phyloP scores from a whole-genome alignment of 1,284 basidiomycete genomes.

The Fomes fomentarius region DNA sequence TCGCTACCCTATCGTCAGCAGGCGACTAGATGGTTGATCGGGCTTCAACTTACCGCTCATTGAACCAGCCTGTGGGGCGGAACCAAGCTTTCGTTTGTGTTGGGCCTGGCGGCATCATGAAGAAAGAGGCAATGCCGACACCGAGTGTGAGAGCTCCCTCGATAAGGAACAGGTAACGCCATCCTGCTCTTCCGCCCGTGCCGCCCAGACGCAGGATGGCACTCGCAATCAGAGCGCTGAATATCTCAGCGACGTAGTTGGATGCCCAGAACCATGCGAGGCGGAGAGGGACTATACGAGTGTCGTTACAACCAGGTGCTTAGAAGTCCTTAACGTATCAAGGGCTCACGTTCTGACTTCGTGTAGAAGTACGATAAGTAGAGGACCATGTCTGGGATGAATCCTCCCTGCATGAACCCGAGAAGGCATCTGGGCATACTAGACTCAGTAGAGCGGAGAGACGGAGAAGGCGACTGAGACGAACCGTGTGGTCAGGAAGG shows the following conservation, averaged over 20 bases:
- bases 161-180: conserved; percentile 58
- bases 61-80: conserved; percentile 75
- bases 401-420: conserved; percentile 65
- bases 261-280: conserved; percentile 73
- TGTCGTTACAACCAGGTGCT: background rate
- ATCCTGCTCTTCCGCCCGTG: conserved; percentile 56
- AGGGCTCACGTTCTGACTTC: conserved; percentile 49
- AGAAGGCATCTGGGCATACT: conserved; percentile 25
- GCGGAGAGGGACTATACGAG: conserved; percentile 54
- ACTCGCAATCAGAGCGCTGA: conserved; percentile 64
- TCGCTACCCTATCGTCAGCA: conserved; percentile 26
- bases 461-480: background rate
- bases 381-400: conserved; percentile 65
- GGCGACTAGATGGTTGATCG: background rate
- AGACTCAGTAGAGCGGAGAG: background rate
- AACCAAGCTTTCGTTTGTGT: conserved; percentile 72
- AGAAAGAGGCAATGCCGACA: conserved; percentile 66
- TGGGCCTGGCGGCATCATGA: conserved; percentile 70
- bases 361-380: conserved; percentile 77
- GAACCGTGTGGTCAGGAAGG: conserved; percentile 49
- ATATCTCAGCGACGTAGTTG: conserved; percentile 51
- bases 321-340: background rate
- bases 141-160: conserved; percentile 56
- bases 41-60: conserved; percentile 43
- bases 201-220: conserved; percentile 67